Base-by-base conservation (phyloP, 768 basidiomycete genomes). In the Leccinellum luteum region DNA sequence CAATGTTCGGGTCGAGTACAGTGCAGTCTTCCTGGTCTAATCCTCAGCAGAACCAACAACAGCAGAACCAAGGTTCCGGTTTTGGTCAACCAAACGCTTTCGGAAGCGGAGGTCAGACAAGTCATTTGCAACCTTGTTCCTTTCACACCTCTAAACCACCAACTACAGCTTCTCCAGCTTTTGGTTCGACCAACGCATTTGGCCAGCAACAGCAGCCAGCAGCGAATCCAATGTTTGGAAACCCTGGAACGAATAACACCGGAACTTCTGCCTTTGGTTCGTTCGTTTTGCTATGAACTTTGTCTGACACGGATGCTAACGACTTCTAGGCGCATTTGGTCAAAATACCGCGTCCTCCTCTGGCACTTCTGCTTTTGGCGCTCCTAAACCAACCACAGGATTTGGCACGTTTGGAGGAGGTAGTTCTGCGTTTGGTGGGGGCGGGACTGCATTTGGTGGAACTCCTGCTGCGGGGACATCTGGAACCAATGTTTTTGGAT, bases 161-260 rank as follows among this genome's bases (percentile, higher is more conserved):
- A 60, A 62, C 48, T 66, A 68, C 72, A 84, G 84, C 79, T 53
- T 85, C 48, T 61, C 67, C 72, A 84, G 84, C 79, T 53, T 85
- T 85, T 69, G 81, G 84, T 60, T 75, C 79, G 52, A 68, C 76
- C 54, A 72, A 69, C 65, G 75, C 84, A 58, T 88, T 89, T 78
- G 83, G 85, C 53, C 85, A 87, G 61, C 87, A 82, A 66, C 82
- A 79, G 64, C 86, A 83, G 61, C 86, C 83, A 66, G 81, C 81
- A 64, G 81, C 84, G 5, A 91, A 91, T 66, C 87, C 90, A 43
- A 92, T 92, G 88, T 92, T 92, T 70, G 90, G 90, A 50, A 83
- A 80, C 60, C 68, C 85, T 48, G 76, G 74, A 25, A 73, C 73
- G 55, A 67, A 76, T 14, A 67, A 51, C 15, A 52, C 73, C 19